Evolutionary conservation across 768 basidiomycete species (phyloP).

Genomic region (Mycena sanguinolenta): DNA sequence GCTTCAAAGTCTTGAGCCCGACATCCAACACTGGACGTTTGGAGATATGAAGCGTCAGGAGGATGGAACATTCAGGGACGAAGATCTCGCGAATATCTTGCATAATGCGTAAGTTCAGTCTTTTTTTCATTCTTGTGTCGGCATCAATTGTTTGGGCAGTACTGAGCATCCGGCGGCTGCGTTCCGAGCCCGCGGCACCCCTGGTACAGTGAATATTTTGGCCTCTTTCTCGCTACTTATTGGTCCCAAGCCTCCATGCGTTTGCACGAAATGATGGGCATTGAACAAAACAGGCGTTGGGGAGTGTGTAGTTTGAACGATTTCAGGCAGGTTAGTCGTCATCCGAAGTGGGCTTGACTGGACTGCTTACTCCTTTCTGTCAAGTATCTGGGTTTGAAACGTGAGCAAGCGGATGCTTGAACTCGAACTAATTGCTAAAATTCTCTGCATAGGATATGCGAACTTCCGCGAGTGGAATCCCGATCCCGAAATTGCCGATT

Average conservation of each 20-base stretch:
- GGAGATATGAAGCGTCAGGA: constrained; percentile 68
- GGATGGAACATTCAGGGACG: constrained; percentile 76
- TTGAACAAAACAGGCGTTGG: constrained; percentile 82
- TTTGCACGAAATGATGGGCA: constrained; percentile 87
- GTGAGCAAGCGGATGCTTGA: constrained; percentile 53
- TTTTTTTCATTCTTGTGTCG: neutral
- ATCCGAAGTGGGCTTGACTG: too few relatives aligned
- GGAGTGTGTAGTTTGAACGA: constrained; percentile 71
- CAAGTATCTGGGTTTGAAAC: constrained; percentile 70
- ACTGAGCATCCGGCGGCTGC: constrained; percentile 79
- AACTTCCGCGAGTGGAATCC: constrained; percentile 89
- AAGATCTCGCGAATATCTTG: constrained; percentile 75
- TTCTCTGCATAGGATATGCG: constrained; percentile 64
- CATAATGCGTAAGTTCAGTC: constrained; percentile 71
- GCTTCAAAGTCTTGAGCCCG: constrained; percentile 56
- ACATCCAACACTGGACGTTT: constrained; percentile 76
- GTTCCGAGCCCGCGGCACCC: constrained; percentile 84
- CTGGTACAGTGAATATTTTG: constrained; percentile 47
- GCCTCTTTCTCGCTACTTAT: neutral
- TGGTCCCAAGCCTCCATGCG: constrained; percentile 64
- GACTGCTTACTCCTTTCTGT: neutral
- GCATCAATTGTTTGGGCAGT: constrained; percentile 48
- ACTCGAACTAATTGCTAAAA: neutral
- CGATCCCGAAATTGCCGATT: constrained; percentile 72
- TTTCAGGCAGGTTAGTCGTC: too few relatives aligned